phyloP scores from a whole-genome alignment of 2,329 filamentous ascomycete genomes.

The Coniochaeta sp. region DNA sequence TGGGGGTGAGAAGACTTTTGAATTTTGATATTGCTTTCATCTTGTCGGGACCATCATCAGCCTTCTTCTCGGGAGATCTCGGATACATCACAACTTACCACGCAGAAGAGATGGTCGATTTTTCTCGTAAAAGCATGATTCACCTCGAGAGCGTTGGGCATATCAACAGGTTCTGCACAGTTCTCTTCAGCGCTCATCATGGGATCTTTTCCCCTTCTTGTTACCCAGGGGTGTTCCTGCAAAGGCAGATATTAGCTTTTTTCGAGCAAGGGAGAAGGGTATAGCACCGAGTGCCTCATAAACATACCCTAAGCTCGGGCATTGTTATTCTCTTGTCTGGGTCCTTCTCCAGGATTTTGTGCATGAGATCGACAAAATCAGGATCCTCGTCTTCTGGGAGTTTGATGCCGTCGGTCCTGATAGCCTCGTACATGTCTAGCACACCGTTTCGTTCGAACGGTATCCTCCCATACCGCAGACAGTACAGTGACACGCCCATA shows the following conservation, averaged over 20 bases:
- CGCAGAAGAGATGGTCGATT: constrained; percentile 77
- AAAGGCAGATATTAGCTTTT: background rate
- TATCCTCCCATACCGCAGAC: constrained; percentile 78
- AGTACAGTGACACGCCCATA: constrained; percentile 94
- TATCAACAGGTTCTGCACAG: constrained; percentile 69
- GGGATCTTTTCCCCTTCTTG: constrained; percentile 67
- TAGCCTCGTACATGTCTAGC: constrained; percentile 83
- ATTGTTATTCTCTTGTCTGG: constrained; percentile 78
- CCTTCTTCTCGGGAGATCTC: background rate
- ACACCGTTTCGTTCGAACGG: constrained; percentile 77
- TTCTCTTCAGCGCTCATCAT: constrained; percentile 81
- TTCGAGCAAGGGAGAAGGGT: constrained; percentile 13
- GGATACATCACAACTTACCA: constrained; percentile 44
- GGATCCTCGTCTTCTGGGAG: constrained; percentile 58
- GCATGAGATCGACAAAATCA: constrained; percentile 68
- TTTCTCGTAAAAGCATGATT: constrained; percentile 85
- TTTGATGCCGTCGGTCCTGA: constrained; percentile 61
- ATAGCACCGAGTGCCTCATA: background rate
- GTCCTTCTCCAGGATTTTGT: constrained; percentile 73
- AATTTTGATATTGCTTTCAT: constrained; percentile 90
- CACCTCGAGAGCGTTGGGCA: constrained; percentile 84
- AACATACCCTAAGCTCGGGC: constrained; percentile 68
- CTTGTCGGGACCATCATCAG: constrained; percentile 29
- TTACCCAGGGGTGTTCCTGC: constrained; percentile 91
- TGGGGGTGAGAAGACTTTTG: constrained; percentile 60